Conservation (phyloP, 2,329 filamentous ascomycete species). For the Diaporthe citriasiana region DNA sequence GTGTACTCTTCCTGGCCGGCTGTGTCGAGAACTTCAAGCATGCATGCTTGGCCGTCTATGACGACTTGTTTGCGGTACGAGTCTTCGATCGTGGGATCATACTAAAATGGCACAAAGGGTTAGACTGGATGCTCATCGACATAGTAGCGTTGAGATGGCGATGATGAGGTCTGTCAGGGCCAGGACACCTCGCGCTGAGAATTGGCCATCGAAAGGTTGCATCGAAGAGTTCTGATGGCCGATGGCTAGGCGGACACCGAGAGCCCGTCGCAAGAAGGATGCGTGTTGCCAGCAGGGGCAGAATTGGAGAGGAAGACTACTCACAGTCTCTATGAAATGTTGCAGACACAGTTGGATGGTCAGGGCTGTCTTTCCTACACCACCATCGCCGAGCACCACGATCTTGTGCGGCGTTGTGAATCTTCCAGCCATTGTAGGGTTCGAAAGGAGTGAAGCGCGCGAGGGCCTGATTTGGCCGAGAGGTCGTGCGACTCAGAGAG, state of each 20-base stretch:
- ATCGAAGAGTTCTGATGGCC: background rate
- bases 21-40: slow-evolving; percentile 97
- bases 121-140: slow-evolving; percentile 2
- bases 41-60: slow-evolving; percentile 95
- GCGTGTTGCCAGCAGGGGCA: slow-evolving; percentile 17
- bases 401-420: slow-evolving; percentile 82
- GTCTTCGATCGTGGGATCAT: slow-evolving; percentile 90
- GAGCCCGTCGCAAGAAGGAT: slow-evolving; percentile 11
- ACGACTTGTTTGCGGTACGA: slow-evolving; percentile 91
- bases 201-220: slow-evolving; percentile 4
- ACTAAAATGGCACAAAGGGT: slow-evolving; percentile 60
- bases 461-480: slow-evolving; percentile 39
- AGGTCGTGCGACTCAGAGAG: slow-evolving; percentile 46
- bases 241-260: background rate
- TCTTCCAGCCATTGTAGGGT: slow-evolving; percentile 83
- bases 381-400: slow-evolving; percentile 94
- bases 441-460: slow-evolving; percentile 36
- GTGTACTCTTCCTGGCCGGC: slow-evolving; percentile 99
- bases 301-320: slow-evolving; percentile 49
- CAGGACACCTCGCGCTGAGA: background rate
- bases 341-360: slow-evolving; percentile 98
- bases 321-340: slow-evolving; percentile 95
- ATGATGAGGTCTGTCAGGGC: background rate
- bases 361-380: slow-evolving; percentile 93
- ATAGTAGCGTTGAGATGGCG: background rate